Percentiles rank a stretch among this genome's conserved stretches.
Evolutionary conservation across 2,329 filamentous ascomycete species (phyloP).

Genomic region (Leptographium radiaticola): DNA sequence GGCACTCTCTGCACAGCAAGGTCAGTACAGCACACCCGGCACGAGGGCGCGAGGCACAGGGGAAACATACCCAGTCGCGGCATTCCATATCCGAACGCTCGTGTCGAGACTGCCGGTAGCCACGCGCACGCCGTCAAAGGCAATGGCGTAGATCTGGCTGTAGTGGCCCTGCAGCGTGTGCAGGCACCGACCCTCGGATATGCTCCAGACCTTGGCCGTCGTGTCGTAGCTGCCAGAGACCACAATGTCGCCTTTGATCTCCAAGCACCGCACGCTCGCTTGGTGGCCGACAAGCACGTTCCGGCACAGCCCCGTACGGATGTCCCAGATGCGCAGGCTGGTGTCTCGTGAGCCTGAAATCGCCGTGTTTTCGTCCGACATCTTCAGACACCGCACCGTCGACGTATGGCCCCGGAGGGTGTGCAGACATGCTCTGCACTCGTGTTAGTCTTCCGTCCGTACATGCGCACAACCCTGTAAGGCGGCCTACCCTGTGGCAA

Average conservation of each 20-base stretch:
- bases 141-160: conserved; percentile 97
- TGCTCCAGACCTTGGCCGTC: conserved; percentile 94
- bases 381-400: conserved; percentile 92
- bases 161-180: conserved; percentile 88
- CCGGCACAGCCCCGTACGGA: conserved; percentile 72
- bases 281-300: conserved; percentile 92
- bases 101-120: conserved; percentile 95
- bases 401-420: conserved; percentile 90
- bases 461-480: no score
- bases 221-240: conserved; percentile 99
- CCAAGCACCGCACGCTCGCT: conserved; percentile 85
- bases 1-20: conserved; percentile 46
- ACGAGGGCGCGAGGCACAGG: background rate
- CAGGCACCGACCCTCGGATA: conserved; percentile 84
- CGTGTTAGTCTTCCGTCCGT: background rate
- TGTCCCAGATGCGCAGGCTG: conserved; percentile 89
- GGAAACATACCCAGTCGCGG: conserved; percentile 57
- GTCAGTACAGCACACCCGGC: background rate
- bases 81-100: conserved; percentile 94
- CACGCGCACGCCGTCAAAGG: conserved; percentile 86
- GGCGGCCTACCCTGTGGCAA: conserved; percentile 66
- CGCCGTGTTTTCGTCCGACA: conserved; percentile 86
- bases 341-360: conserved; percentile 96
- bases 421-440: conserved; percentile 54
- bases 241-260: conserved; percentile 90